A percentile compares a stretch with the other conserved stretches of the same genome.
These are phyloP conservation scores for Tillandsia fasciculata DNA, from an alignment of 176 grass and related monocot species.

Conservation along the genomic window DNA sequence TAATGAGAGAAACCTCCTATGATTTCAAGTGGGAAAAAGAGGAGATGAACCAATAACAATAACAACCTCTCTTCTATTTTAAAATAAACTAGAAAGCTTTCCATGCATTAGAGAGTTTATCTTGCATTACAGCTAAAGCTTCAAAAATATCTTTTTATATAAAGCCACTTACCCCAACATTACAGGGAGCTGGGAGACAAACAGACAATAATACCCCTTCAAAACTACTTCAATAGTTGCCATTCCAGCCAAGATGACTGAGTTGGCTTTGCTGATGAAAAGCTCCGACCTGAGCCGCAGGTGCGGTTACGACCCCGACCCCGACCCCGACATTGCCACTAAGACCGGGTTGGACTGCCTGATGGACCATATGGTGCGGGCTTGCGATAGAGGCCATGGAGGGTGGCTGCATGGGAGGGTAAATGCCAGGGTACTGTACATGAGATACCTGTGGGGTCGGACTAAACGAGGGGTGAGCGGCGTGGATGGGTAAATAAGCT, in stretches of 20 bases:
- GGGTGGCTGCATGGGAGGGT: slow-evolving; percentile 25
- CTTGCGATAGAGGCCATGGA: slow-evolving; percentile 40
- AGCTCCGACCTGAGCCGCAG: slow-evolving; percentile 48
- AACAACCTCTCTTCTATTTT: too few species aligned
- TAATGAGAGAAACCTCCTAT: too few species aligned
- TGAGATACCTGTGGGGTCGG: slow-evolving; percentile 37
- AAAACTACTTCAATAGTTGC: slow-evolving; percentile 26
- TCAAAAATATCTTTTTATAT: too few species aligned
- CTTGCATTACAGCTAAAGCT: too few species aligned
- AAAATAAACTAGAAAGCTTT: too few species aligned
- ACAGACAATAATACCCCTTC: too few species aligned
- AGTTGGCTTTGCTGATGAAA: slow-evolving; percentile 51
- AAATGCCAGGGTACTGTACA: slow-evolving; percentile 37
- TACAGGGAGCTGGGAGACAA: too few species aligned
- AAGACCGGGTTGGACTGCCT: slow-evolving; percentile 14
- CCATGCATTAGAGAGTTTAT: too few species aligned
- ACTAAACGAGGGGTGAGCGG: slow-evolving; percentile 41
- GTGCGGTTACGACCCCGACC: slow-evolving; percentile 36
- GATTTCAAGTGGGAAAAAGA: too few species aligned
- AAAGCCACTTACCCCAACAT: too few species aligned
- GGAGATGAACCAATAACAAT: too few species aligned
- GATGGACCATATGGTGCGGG: slow-evolving; percentile 49
- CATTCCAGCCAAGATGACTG: slow-evolving; percentile 37
- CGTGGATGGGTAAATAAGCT: slow-evolving; percentile 37
- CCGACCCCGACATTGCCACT: slow-evolving; percentile 42